Conservation (phyloP, 352 stramenopile species). For the Pythium inflatum region DNA sequence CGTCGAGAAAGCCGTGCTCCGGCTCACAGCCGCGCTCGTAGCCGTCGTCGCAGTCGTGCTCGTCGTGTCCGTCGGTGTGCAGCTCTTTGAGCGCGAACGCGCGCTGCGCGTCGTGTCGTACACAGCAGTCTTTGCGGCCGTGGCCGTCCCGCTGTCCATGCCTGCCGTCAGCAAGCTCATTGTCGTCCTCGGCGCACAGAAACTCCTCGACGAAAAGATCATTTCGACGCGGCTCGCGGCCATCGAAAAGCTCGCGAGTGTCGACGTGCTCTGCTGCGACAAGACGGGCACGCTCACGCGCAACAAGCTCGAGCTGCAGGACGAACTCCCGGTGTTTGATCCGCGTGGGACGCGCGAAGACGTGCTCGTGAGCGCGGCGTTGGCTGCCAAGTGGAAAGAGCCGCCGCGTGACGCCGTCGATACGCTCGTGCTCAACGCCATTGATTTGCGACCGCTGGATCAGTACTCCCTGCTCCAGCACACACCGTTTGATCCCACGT, state of each 20-base stretch:
- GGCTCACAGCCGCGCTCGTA: conserved; percentile 93
- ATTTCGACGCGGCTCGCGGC: conserved; percentile 91
- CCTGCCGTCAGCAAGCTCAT: conserved; percentile 93
- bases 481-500: conserved; percentile 78
- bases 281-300: conserved; percentile 96
- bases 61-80: conserved; percentile 86
- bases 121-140: conserved; percentile 90
- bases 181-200: conserved; percentile 90
- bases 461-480: conserved; percentile 86
- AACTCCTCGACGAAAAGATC: conserved; percentile 91
- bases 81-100: conserved; percentile 82
- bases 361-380: conserved; percentile 89
- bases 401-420: conserved; percentile 93
- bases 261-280: conserved; percentile 96
- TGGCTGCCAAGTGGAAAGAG: conserved; percentile 95
- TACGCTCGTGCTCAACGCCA: conserved; percentile 89
- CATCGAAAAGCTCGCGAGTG: conserved; percentile 92
- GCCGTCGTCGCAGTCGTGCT: conserved; percentile 85
- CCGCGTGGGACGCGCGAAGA: conserved; percentile 80
- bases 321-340: conserved; percentile 90
- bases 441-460: conserved; percentile 82
- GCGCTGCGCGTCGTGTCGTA: conserved; percentile 87
- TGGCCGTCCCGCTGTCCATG: conserved; percentile 94
- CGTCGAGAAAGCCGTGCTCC: conserved; percentile 91
- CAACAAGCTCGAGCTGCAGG: conserved; percentile 95